Evolutionary conservation across 2,329 filamentous ascomycete species (phyloP).

Genomic region (Teratosphaeria viscida): DNA sequence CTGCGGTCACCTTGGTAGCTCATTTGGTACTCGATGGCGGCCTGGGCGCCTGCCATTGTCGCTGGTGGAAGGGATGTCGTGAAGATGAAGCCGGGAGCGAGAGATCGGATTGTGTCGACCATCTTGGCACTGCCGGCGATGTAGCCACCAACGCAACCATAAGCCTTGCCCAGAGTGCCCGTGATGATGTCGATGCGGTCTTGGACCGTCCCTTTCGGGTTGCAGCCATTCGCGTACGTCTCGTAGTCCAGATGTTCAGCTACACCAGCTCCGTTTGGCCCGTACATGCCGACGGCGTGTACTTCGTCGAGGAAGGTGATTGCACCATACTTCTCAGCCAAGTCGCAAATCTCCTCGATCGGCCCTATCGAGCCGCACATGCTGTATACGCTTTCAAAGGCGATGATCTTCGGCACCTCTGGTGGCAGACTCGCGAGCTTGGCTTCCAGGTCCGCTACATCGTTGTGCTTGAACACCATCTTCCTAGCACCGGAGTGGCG

Average conservation of each 20-base stretch:
- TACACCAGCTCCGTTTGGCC: conserved; percentile 86
- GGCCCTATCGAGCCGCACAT: conserved; percentile 98
- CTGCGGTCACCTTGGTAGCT: conserved; percentile 73
- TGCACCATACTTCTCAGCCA: conserved; percentile 95
- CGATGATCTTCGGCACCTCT: conserved; percentile 90
- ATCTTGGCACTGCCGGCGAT: conserved; percentile 82
- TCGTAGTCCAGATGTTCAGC: conserved; percentile 96
- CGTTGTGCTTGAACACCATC: conserved; percentile 98
- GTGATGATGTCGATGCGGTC: conserved; percentile 97
- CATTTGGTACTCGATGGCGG: conserved; percentile 91
- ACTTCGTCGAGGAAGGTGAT: conserved; percentile 98
- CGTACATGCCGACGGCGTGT: conserved; percentile 98
- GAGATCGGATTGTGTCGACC: conserved; percentile 85
- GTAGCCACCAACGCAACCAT: conserved; percentile 94
- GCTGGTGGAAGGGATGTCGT: conserved; percentile 92
- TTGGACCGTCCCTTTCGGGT: conserved; percentile 74
- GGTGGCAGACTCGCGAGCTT: conserved; percentile 82
- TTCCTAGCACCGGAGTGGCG: conserved; percentile 95
- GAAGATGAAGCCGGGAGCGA: conserved; percentile 97
- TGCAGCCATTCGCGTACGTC: conserved; percentile 65
- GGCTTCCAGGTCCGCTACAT: conserved; percentile 80
- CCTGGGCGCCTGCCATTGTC: conserved; percentile 87
- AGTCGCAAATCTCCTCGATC: conserved; percentile 88
- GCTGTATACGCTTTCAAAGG: conserved; percentile 97
- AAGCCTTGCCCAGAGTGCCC: conserved; percentile 92